Evolutionary conservation across 2,329 filamentous ascomycete species (phyloP).

Genomic region (Hypoxylon sp.): DNA sequence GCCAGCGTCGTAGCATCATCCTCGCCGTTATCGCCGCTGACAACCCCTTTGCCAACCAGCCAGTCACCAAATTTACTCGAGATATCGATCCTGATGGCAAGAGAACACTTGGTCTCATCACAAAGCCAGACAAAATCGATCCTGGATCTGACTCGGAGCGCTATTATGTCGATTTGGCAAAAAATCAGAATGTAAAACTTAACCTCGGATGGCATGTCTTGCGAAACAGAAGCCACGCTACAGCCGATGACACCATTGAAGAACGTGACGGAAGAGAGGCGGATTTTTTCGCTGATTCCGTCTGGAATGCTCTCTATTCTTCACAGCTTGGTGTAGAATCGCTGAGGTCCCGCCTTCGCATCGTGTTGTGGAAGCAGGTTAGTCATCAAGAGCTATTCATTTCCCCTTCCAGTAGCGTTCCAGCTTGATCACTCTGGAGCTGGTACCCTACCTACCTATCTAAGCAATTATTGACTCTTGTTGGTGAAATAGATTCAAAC

Average conservation of each 20-base stretch:
- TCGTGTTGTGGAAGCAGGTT: conserved; percentile 49
- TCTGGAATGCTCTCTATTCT: conserved; percentile 38
- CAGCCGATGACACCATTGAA: conserved; percentile 37
- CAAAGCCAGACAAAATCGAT: conserved; percentile 53
- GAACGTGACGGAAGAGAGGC: conserved; percentile 47
- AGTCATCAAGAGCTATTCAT: too few relatives aligned
- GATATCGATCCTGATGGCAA: conserved; percentile 39
- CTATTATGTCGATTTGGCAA: conserved; percentile 43
- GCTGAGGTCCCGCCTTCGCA: conserved; percentile 52
- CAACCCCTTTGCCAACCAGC: conserved; percentile 63
- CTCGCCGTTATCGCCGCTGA: conserved; percentile 60
- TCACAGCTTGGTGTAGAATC: conserved; percentile 49
- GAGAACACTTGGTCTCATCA: conserved; percentile 60
- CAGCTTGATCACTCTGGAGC: too few relatives aligned
- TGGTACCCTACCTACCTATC: too few relatives aligned
- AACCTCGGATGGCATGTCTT: conserved; percentile 52
- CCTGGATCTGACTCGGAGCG: conserved; percentile 41
- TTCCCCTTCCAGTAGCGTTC: too few relatives aligned
- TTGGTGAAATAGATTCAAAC: conserved; percentile 49
- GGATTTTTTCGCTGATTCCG: conserved; percentile 46
- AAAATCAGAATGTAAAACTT: conserved; percentile 47
- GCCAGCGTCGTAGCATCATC: conserved; percentile 60
- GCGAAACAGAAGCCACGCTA: conserved; percentile 48
- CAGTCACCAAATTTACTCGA: conserved; percentile 53
- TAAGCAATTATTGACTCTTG: too few relatives aligned